Evolutionary conservation across 305 asterid genomes (phyloP).

Genomic region (Salvia sclarea): DNA sequence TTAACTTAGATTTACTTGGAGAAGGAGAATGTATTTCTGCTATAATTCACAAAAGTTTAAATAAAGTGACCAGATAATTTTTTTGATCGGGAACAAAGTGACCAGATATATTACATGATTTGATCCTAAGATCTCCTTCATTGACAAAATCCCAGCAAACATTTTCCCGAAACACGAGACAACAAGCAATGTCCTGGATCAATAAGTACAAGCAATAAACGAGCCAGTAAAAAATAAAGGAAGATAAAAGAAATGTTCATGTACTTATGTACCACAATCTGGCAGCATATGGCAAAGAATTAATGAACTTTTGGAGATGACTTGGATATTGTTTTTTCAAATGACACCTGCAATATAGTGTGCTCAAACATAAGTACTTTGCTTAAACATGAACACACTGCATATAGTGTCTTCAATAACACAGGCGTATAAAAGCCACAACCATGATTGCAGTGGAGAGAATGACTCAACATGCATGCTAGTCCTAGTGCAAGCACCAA

Average conservation of each 20-base stretch:
- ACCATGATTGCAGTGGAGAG: slow-evolving; percentile 83
- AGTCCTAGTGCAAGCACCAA: slow-evolving; percentile 81
- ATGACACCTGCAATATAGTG: slow-evolving; percentile 57
- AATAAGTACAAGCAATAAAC: slow-evolving; percentile 32
- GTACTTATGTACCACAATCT: slow-evolving; percentile 68
- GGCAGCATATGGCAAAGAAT: slow-evolving; percentile 66
- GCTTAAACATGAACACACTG: slow-evolving; percentile 30
- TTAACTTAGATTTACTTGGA: slow-evolving; percentile 44
- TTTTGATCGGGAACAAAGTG: no score
- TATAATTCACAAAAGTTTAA: slow-evolving; percentile 3
- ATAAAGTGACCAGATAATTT: slow-evolving; percentile 9
- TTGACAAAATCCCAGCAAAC: slow-evolving; percentile 64
- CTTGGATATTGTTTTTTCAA: slow-evolving; percentile 50
- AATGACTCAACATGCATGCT: slow-evolving; percentile 70
- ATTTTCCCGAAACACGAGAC: slow-evolving; percentile 60
- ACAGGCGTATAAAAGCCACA: slow-evolving; percentile 32
- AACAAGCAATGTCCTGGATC: slow-evolving; percentile 68
- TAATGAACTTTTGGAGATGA: slow-evolving; percentile 64
- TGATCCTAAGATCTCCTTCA: slow-evolving; percentile 78
- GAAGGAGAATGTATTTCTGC: slow-evolving; percentile 17
- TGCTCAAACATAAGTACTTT: neutral
- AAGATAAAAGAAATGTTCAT: neutral
- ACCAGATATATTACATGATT: slow-evolving; percentile 56
- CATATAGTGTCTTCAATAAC: slow-evolving; percentile 6
- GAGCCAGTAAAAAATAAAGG: slow-evolving; percentile 22